Conservation (phyloP, 2,329 filamentous ascomycete genomes). For the Bisporella sp. region DNA sequence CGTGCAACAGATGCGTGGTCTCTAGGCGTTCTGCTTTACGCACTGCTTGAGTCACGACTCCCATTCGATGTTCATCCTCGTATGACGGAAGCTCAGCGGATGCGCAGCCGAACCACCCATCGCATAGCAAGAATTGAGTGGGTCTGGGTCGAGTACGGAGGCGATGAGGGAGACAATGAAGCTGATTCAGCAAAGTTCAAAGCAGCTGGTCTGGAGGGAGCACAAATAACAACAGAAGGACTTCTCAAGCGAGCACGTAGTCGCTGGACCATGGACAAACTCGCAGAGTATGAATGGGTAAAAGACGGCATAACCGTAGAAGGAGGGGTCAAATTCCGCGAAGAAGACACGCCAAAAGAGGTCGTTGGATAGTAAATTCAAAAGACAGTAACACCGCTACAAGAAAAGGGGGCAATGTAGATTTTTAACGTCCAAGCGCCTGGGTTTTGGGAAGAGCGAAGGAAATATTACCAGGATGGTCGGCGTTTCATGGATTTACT, state of each 20-base stretch:
- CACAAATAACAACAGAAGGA: conserved; percentile 75
- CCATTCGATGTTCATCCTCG: conserved; percentile 88
- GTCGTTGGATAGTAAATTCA: conserved; percentile 2
- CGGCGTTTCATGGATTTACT: too few species aligned
- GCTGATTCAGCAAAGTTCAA: conserved; percentile 52
- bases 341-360: conserved; percentile 35
- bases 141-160: conserved; percentile 84
- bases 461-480: too few species aligned
- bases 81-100: conserved; percentile 66
- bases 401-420: too few species aligned
- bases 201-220: conserved; percentile 61
- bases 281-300: conserved; percentile 72
- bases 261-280: conserved; percentile 68
- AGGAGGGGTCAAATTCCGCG: conserved; percentile 50
- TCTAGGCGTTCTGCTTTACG: conserved; percentile 85
- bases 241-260: conserved; percentile 76
- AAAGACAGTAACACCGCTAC: too few species aligned
- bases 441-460: too few species aligned
- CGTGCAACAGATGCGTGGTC: conserved; percentile 92
- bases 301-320: conserved; percentile 63
- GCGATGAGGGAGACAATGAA: conserved; percentile 83
- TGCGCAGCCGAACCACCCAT: conserved; percentile 78
- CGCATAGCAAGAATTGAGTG: conserved; percentile 95
- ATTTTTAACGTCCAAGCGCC: too few species aligned
- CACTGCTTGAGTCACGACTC: conserved; percentile 83